Evolutionary conservation across 2,329 filamentous ascomycete genomes (phyloP).

Genomic region (Helicocarpus griseus): DNA sequence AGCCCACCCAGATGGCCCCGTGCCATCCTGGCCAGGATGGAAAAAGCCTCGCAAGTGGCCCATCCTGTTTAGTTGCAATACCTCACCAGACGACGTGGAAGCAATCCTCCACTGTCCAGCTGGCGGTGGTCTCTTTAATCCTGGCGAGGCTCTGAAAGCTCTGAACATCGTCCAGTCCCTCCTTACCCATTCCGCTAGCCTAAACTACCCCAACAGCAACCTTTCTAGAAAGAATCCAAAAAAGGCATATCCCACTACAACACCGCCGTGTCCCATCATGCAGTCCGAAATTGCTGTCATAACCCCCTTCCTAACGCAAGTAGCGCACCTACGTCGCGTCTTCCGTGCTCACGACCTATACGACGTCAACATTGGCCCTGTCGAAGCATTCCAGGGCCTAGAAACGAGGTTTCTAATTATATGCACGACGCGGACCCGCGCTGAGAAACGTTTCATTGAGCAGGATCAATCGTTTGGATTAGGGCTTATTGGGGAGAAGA

Average conservation of each 20-base stretch:
- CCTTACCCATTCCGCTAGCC: slow-evolving; percentile 19
- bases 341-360: slow-evolving; percentile 26
- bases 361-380: slow-evolving; percentile 36
- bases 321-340: slow-evolving; percentile 27
- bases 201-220: slow-evolving; percentile 19
- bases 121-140: slow-evolving; percentile 14
- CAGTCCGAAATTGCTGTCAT: slow-evolving; percentile 35
- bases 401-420: slow-evolving; percentile 36
- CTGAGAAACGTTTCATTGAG: slow-evolving; percentile 12
- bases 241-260: slow-evolving; percentile 13
- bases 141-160: slow-evolving; percentile 13
- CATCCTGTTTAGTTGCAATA: slow-evolving; percentile 33
- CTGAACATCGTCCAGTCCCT: slow-evolving; percentile 12
- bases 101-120: slow-evolving; percentile 19
- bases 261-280: slow-evolving; percentile 13
- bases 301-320: slow-evolving; percentile 37
- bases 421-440: slow-evolving; percentile 31
- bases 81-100: slow-evolving; percentile 31
- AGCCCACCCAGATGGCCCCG: slow-evolving; percentile 5
- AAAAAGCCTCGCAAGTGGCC: slow-evolving; percentile 29
- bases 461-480: slow-evolving; percentile 15
- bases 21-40: slow-evolving; percentile 27
- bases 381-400: slow-evolving; percentile 39
- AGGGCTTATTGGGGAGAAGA: slow-evolving; percentile 29
- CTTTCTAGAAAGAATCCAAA: too few species aligned